A percentile compares a stretch with the other conserved stretches of the same genome.
Evolutionary conservation across 345 rosid species (phyloP).

Genomic region (Tarenaya hassleriana): DNA sequence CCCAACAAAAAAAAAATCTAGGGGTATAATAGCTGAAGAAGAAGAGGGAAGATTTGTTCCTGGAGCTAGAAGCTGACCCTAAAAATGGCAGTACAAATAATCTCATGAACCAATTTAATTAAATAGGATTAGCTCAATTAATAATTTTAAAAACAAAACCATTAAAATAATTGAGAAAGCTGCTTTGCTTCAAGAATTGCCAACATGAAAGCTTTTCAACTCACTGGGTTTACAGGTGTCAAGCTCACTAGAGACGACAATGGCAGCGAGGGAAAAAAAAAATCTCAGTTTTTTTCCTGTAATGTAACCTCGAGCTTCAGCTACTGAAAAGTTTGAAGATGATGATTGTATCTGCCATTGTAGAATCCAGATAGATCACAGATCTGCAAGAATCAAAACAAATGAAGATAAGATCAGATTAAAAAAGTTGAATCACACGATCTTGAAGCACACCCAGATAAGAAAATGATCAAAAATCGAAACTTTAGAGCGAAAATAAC

Average conservation of each 20-base stretch:
- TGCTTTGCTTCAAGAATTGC: conserved; percentile 28
- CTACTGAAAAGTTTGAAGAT: no score
- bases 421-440: neutral
- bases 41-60: neutral
- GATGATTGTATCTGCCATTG: conserved; percentile 1
- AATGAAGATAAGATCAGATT: neutral
- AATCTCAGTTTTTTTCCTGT: neutral
- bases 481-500: no score
- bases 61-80: conserved; percentile 25
- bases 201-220: conserved; percentile 24
- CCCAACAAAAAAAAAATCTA: neutral
- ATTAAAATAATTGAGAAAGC: conserved; percentile 9
- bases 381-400: conserved; percentile 21
- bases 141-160: neutral
- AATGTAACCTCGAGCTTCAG: no score
- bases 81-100: conserved; percentile 17
- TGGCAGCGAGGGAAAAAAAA: conserved; percentile 16
- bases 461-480: no score
- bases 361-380: conserved; percentile 15
- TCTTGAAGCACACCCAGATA: neutral
- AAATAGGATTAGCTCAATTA: conserved; percentile 12
- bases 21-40: conserved; percentile 3
- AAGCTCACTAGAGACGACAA: conserved; percentile 28
- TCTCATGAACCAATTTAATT: conserved; percentile 1
- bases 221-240: conserved; percentile 35